phyloP scores from a whole-genome alignment of 805 yeast species.

The Clavispora asparagi region DNA sequence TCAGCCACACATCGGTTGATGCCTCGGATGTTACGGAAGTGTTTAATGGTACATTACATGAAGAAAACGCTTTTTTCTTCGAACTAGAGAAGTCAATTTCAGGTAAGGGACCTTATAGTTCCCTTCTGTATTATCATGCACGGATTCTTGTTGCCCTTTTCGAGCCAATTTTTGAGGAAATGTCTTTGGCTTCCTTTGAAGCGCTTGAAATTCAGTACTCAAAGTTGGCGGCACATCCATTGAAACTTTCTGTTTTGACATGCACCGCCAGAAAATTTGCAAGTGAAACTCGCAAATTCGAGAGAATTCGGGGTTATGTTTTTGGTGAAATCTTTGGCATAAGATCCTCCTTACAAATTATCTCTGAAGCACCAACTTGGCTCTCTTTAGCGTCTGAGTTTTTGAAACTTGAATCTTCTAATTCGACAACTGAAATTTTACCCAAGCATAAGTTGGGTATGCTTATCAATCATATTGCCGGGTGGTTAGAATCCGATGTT shows the following conservation, averaged over 20 bases:
- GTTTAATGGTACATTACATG: neutral
- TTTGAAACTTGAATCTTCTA: constrained; percentile 20
- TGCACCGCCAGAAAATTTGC: constrained; percentile 34
- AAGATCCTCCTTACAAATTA: constrained; percentile 34
- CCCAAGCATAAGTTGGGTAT: constrained; percentile 62
- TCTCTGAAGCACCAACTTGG: constrained; percentile 39
- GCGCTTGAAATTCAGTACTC: constrained; percentile 29
- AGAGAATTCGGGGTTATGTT: constrained; percentile 52
- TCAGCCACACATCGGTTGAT: neutral
- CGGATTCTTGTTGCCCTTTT: constrained; percentile 26
- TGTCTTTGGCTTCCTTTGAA: constrained; percentile 17
- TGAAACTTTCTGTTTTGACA: constrained; percentile 24
- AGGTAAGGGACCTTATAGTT: constrained; percentile 9
- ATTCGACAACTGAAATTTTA: constrained; percentile 28
- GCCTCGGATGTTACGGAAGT: neutral
- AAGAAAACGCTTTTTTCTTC: neutral
- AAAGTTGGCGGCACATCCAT: constrained; percentile 25
- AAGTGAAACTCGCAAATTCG: constrained; percentile 33
- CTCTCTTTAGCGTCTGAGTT: constrained; percentile 46
- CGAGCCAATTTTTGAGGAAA: constrained; percentile 21
- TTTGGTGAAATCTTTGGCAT: constrained; percentile 63
- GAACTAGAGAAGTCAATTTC: constrained; percentile 1
- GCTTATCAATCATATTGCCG: constrained; percentile 48
- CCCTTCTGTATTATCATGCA: constrained; percentile 11
- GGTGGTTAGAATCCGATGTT: constrained; percentile 59